phyloP scores from a whole-genome alignment of 768 basidiomycete genomes.

The Termitomyces sp. region DNA sequence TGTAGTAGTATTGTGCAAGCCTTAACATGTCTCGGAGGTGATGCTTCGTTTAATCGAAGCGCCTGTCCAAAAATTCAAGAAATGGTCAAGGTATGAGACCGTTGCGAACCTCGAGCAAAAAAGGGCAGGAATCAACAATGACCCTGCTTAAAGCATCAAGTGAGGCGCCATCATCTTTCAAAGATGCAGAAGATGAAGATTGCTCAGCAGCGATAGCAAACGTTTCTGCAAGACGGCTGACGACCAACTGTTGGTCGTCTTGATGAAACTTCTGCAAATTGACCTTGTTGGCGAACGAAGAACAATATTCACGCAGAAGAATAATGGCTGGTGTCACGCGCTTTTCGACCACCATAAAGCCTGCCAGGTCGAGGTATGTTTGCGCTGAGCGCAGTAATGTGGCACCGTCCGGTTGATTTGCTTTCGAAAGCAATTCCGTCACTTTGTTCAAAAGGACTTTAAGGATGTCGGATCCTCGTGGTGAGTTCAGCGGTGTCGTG shows the following conservation, averaged over 20 bases:
- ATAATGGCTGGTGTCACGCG: conserved; percentile 37
- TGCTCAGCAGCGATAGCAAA: conserved; percentile 36
- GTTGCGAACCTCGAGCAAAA: conserved; percentile 43
- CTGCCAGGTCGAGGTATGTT: conserved; percentile 44
- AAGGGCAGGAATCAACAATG: conserved; percentile 46
- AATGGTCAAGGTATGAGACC: background rate
- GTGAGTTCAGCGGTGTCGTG: conserved; percentile 21
- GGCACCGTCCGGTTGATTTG: conserved; percentile 18
- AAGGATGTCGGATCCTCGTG: conserved; percentile 37
- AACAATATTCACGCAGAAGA: conserved; percentile 53
- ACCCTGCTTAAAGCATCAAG: conserved; percentile 38
- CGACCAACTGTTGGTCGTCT: conserved; percentile 41
- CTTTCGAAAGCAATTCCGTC: conserved; percentile 8
- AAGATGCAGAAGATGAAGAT: conserved; percentile 20
- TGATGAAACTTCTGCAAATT: conserved; percentile 41
- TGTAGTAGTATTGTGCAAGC: conserved; percentile 41
- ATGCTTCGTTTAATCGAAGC: conserved; percentile 25
- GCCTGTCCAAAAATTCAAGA: conserved; percentile 18
- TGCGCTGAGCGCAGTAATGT: conserved; percentile 32
- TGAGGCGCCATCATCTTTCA: conserved; percentile 20
- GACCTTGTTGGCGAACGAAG: conserved; percentile 38
- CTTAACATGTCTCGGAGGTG: conserved; percentile 26
- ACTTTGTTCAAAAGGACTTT: conserved; percentile 18
- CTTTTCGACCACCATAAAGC: conserved; percentile 38
- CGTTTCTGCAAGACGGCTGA: conserved; percentile 42